These are phyloP conservation scores for Rubus idaeus DNA, from an alignment of 306 rosid species.

Conservation along the genomic window DNA sequence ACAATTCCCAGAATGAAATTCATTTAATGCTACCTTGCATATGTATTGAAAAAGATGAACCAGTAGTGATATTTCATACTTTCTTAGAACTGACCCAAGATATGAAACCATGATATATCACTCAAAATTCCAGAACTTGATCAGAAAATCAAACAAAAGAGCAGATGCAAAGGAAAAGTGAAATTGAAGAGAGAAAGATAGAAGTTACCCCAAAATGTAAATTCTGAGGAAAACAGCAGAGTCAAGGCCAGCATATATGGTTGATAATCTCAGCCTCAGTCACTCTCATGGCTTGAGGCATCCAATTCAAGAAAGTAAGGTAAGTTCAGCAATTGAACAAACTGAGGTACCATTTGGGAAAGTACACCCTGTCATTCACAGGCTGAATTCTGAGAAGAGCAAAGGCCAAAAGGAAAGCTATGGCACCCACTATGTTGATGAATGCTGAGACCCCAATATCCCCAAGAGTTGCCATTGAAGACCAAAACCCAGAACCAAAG, in stretches of 20 bases:
- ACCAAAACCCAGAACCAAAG: constrained; percentile 5
- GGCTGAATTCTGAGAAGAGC: constrained; percentile 88
- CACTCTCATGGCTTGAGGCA: constrained; percentile 92
- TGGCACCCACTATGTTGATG: constrained; percentile 70
- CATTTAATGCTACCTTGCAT: background rate
- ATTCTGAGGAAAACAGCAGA: constrained; percentile 96
- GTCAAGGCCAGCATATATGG: constrained; percentile 97
- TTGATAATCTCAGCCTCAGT: constrained; percentile 67
- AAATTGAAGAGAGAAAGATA: background rate
- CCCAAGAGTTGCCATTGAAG: constrained; percentile 72
- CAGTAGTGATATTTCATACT: background rate
- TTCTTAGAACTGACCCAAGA: background rate
- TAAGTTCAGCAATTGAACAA: constrained; percentile 81
- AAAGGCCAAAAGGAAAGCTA: constrained; percentile 83
- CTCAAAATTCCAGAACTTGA: background rate
- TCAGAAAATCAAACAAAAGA: background rate
- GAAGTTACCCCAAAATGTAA: constrained; percentile 74
- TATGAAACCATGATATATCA: background rate
- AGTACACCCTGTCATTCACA: constrained; percentile 85
- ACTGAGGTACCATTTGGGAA: constrained; percentile 80
- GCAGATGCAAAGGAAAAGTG: no score
- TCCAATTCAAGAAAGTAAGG: constrained; percentile 87
- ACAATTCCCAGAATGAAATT: constrained; percentile 17
- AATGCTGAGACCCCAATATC: constrained; percentile 92
- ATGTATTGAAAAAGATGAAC: background rate